Evolutionary conservation across 129 eudicot genomes (phyloP).

Genomic region (Flaveria ramosissima): DNA sequence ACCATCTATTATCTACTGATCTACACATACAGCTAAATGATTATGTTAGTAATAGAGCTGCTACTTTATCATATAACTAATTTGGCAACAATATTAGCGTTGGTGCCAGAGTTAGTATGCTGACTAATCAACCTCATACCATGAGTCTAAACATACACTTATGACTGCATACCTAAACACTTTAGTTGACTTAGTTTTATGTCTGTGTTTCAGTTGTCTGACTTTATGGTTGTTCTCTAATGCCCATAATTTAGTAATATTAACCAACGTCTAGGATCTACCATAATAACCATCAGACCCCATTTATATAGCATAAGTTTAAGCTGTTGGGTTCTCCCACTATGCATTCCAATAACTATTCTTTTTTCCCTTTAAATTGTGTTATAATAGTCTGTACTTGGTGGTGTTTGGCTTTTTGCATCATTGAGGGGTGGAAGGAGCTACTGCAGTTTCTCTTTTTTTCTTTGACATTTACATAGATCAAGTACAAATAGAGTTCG

Average conservation of each 20-base stretch:
- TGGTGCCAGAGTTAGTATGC: not conserved
- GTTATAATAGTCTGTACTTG: not conserved
- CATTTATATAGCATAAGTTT: not conserved
- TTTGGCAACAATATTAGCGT: not conserved
- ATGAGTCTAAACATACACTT: not conserved
- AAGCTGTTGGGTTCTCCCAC: no score
- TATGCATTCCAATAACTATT: not conserved
- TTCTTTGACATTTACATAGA: not conserved
- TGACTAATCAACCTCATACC: not conserved
- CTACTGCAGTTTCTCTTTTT: not conserved
- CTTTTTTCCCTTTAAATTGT: not conserved
- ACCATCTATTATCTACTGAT: not conserved
- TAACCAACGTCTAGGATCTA: not conserved
- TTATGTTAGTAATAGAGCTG: not conserved
- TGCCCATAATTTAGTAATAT: not conserved
- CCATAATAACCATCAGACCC: not conserved
- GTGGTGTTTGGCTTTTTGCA: not conserved
- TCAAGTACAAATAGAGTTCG: not conserved
- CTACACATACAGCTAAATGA: not conserved
- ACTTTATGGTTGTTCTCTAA: not conserved
- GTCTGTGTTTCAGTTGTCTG: not conserved
- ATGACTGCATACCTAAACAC: constrained; percentile 3
- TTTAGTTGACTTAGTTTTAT: not conserved
- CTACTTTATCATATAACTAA: not conserved
- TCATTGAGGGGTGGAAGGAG: not conserved